Percentiles rank a stretch among this genome's conserved stretches.
phyloP scores from a whole-genome alignment of 2,329 filamentous ascomycete species.

The Grosmannia huntii region DNA sequence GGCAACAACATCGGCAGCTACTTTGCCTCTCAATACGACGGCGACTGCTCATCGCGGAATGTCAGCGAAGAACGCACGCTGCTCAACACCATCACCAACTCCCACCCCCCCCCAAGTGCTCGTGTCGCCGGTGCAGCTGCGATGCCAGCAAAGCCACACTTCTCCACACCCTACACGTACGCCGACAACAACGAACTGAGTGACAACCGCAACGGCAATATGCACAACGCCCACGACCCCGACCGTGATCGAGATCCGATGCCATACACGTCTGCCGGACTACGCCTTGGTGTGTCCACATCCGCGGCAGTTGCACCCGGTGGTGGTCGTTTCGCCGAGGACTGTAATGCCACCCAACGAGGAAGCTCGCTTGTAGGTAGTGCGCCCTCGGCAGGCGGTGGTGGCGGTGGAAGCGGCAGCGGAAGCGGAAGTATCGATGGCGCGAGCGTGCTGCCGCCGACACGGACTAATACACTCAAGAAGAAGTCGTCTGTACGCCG shows the following conservation, averaged over 20 bases:
- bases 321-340: conserved; percentile 49
- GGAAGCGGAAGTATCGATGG: conserved; percentile 31
- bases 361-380: conserved; percentile 51
- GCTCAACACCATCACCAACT: conserved; percentile 24
- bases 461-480: conserved; percentile 61
- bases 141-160: conserved; percentile 7
- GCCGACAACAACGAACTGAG: conserved; percentile 13
- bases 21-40: neutral
- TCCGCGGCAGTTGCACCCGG: conserved; percentile 14
- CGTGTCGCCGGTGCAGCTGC: conserved; percentile 12
- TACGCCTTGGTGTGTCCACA: neutral
- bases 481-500: conserved; percentile 74
- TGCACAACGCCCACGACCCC: neutral
- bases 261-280: conserved; percentile 1
- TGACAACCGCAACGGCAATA: neutral
- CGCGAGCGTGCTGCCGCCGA: conserved; percentile 24
- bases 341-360: conserved; percentile 57
- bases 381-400: conserved; percentile 13
- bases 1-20: conserved; percentile 17
- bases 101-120: conserved; percentile 17
- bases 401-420: conserved; percentile 19
- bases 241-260: neutral
- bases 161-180: conserved; percentile 10
- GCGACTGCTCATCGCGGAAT: conserved; percentile 8
- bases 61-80: conserved; percentile 20